Evolutionary conservation across 2,329 filamentous ascomycete genomes (phyloP).

Genomic region (Peltaster fructicola): DNA sequence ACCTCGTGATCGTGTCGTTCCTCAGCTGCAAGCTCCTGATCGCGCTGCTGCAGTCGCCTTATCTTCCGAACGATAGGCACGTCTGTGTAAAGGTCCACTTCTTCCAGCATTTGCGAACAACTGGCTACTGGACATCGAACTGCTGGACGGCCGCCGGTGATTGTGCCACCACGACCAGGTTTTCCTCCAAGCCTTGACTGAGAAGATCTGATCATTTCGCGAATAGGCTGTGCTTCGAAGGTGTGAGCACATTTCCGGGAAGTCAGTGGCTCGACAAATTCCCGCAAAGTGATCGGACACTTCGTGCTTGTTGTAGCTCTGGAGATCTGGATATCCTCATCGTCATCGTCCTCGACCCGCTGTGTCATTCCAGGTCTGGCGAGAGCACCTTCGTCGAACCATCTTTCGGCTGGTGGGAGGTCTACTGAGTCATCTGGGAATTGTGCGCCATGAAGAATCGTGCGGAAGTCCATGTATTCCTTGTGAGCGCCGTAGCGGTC

Average conservation of each 20-base stretch:
- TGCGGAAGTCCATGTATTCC: conserved; percentile 43
- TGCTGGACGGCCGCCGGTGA: conserved; percentile 10
- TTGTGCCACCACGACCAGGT: conserved; percentile 6
- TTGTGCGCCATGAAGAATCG: conserved; percentile 42
- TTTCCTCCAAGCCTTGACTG: conserved; percentile 7
- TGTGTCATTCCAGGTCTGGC: conserved; percentile 25
- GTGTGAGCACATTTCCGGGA: conserved; percentile 52
- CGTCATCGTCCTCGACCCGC: conserved; percentile 33
- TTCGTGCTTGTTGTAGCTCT: conserved; percentile 46
- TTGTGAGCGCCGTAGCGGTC: conserved; percentile 41
- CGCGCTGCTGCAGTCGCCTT: conserved; percentile 35
- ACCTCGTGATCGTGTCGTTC: no score
- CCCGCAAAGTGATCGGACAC: conserved; percentile 49
- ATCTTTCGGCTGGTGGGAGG: conserved; percentile 39
- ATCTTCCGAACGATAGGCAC: conserved; percentile 40
- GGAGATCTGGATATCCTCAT: conserved; percentile 52
- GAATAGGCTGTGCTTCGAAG: conserved; percentile 49
- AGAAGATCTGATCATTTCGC: conserved; percentile 30
- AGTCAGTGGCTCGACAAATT: conserved; percentile 49
- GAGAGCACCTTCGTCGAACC: conserved; percentile 38
- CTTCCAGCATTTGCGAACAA: conserved; percentile 37
- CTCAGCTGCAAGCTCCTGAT: no score
- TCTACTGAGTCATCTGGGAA: conserved; percentile 35
- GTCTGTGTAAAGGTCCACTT: conserved; percentile 39
- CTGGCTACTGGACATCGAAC: conserved; percentile 48